Base-by-base conservation (phyloP, 768 basidiomycete species). In the Xerocomus potaroensis region DNA sequence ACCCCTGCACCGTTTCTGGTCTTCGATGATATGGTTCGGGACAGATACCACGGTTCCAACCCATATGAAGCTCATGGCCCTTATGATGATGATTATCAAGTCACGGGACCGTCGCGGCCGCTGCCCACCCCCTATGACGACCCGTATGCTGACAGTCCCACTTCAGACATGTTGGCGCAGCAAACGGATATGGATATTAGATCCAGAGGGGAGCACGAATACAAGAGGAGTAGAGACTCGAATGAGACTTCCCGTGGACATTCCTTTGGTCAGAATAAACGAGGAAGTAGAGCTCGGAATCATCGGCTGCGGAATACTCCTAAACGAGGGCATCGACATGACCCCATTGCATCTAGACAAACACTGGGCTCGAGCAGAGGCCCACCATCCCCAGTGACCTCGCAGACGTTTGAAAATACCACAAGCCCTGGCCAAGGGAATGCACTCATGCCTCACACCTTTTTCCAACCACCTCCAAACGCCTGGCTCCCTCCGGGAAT, bases 81-180 rank as follows among this genome's bases (percentile, higher is more conserved):
- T 1, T 88, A 89, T 58, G 86, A 88, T 60, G 72, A 82, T 48
- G 79, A 83, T 55, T 80, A 76, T 45, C 63, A 57, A 34, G 61
- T 68, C 21, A 70, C 72, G 31, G 74, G 76, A 15, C 74, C 80
- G 8, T 77, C 79, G 12, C 77, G 87, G 42, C 84, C 86, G 19
- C 57, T 75, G 14, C 88, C 87, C 5, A 68, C 79, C 30, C 84
- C 87, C 22, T 91, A 90, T 57, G 85, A 90, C 48, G 87, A 91
- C 54, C 87, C 87, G 9, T 89, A 89, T 59, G 72, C 80, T 16
- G 79, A 81, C 23, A 59, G 60, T 27, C 73, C 72, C 40, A 64
- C 60, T 33, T 60, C 59, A 48, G 63, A 64, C 35, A 22, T 35
- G 35, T 36, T 24, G 22, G 35, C 32, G 26, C 43, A 21, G 10